Base-by-base conservation (phyloP, 129 eudicot genomes). In the Flaveria robusta region DNA sequence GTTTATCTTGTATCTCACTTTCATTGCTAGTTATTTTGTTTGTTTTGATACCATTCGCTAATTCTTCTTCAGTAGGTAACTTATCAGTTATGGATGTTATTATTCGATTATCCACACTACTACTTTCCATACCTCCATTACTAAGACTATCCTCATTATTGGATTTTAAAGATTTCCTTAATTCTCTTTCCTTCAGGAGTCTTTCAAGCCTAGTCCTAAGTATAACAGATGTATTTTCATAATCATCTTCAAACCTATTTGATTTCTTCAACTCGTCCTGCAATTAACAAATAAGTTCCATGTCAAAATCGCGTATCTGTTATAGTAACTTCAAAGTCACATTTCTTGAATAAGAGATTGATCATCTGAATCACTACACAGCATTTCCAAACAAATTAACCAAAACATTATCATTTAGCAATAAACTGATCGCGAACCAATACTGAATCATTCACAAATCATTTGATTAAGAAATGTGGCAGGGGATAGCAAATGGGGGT, bases 141-240 rank as follows among this genome's bases (percentile, higher is more conserved):
- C 65, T 76, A 39, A 85, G 84, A 37, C 45, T 46, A 3, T 81
- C 90, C 46, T 84, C 94, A 46, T 79, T 82, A 67, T 37, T 59
- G 55, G 84, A 84, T 75, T 78, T 82, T 70, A 55, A 82, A 77
- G 86, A 84, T 77, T 73, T 89, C 79, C 90, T 80, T 20, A 87
- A 76, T 71, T 89, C 97, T 58, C 91, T 74, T 65, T 92, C 97
- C 77, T 85, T 87, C 66, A 92, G 69, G 39, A 87, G 87, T 81
- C 96, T 86, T 62, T 87, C 97, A 68, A 92, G 75, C 83, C 93
- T 81, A 68, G 89, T 91, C 50, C 80, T 77, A 68, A 85, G 93
- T 34, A 88, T 47, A 11, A 82, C 49, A 10, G 89, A 75, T 29
- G 56, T 71, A 60, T 85, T 72, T 66, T 76, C 62, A 68, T 83